These are phyloP conservation scores for Candida qinlingensis DNA, from an alignment of 805 yeast genomes.

Conservation along the genomic window DNA sequence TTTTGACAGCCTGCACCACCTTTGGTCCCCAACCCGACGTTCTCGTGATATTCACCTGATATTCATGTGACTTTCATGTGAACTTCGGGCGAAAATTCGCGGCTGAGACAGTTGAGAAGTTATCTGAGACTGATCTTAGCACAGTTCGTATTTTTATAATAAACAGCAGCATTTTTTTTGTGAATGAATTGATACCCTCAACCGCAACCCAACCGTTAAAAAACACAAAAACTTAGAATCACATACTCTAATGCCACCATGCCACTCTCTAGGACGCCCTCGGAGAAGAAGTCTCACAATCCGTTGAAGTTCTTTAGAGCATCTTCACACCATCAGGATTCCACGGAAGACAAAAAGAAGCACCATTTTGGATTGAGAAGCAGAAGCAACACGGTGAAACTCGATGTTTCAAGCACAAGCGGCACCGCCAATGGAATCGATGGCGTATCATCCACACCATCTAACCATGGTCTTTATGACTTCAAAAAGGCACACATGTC, in stretches of 20 bases:
- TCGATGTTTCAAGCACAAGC: background rate
- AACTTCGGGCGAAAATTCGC: background rate
- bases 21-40: too few relatives aligned
- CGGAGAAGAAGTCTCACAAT: slow-evolving; percentile 7
- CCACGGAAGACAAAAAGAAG: slow-evolving; percentile 1
- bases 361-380: slow-evolving; percentile 6
- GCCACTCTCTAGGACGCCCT: slow-evolving; percentile 4
- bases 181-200: background rate
- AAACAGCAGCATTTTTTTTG: background rate
- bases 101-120: background rate
- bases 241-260: background rate
- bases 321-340: slow-evolving; percentile 5
- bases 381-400: slow-evolving; percentile 3
- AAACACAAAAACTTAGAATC: background rate
- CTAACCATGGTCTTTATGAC: background rate
- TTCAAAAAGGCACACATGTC: slow-evolving; percentile 4
- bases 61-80: background rate
- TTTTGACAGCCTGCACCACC: too few relatives aligned
- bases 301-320: slow-evolving; percentile 8
- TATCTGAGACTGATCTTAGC: background rate
- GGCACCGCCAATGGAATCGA: background rate
- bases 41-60: background rate
- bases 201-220: background rate
- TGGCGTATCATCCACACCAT: background rate
- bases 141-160: background rate